Evolutionary conservation across 2,329 filamentous ascomycete species (phyloP), one percentile per base, ranked within the genome.

Genomic region (Pseudogymnoascus sp.): DNA sequence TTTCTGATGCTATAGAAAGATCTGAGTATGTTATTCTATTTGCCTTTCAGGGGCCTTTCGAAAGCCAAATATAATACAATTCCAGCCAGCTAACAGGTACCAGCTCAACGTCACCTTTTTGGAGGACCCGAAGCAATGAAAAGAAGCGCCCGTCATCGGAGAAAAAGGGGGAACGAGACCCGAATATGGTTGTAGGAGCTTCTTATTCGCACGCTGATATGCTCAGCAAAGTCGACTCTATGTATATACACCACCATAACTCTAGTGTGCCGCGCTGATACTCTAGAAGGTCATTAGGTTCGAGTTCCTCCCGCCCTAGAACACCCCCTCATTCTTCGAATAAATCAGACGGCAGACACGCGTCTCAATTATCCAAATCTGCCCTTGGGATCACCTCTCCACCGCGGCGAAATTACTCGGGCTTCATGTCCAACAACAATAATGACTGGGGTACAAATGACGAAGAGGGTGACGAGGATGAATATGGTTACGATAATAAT

Each of bases 121-220:
- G 93, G 93, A 82, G 84, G 65, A 80, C 80, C 63, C 77, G 81
- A 69, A 79, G 81, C 53, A 77, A 81, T 76, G 76, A 81, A 81
- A 82, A 75, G 78, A 84, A 76, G 76, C 79, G 74, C 76, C 80
- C 79, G 77, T 72, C 78, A 64, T 77, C 79, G 16, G 75, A 81
- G 37, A 86, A 82, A 73, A 82, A 81, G 70, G 77, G 21, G 16
- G 67, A 79, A 69, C 82, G 83, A 73, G 87, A 89, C 69, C 78
- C 86, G 61, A 85, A 81, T 71, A 84, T 93, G 66, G 90, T 99
- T 37, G 89, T 97, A 65, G 95, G 95, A 69, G 95, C 95, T 63
- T 89, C 93, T 53, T 99, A 99, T 74, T 97, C 95, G 13, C 95
- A 99, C 76, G 91, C 93, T 29, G 93, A 97, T 77, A 91, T 96